These are phyloP conservation scores for Dothiorella sarmentorum DNA, from an alignment of 2,329 filamentous ascomycete species.

Conservation along the genomic window DNA sequence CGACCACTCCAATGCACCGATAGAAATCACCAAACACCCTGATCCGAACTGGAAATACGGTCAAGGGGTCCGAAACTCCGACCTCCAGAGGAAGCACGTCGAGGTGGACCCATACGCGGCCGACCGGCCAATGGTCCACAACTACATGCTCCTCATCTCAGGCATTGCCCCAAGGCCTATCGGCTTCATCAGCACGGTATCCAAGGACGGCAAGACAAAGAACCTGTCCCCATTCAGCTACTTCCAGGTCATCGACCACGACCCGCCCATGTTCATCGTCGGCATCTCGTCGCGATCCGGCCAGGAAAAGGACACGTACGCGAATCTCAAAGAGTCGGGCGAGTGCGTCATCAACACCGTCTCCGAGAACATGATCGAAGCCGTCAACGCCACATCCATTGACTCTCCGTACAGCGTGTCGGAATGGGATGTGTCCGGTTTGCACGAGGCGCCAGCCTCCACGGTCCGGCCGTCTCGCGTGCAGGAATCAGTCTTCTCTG, in stretches of 20 bases:
- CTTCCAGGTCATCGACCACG: constrained; percentile 27
- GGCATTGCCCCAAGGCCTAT: constrained; percentile 22
- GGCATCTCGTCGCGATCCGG: constrained; percentile 21
- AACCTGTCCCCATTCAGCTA: constrained; percentile 30
- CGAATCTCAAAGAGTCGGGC: constrained; percentile 25
- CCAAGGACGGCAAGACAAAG: constrained; percentile 18
- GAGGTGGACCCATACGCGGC: constrained; percentile 23
- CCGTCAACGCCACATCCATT: constrained; percentile 70
- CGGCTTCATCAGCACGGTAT: constrained; percentile 22
- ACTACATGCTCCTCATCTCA: constrained; percentile 25
- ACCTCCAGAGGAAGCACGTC: constrained; percentile 12
- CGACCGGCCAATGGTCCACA: constrained; percentile 20
- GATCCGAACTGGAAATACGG: constrained; percentile 23
- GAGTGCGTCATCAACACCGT: constrained; percentile 68
- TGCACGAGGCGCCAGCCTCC: constrained; percentile 62
- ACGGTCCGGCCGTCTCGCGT: constrained; percentile 67
- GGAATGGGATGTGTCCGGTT: constrained; percentile 72
- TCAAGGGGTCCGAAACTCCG: constrained; percentile 3
- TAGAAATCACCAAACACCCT: constrained; percentile 20
- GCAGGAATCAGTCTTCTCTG: constrained; percentile 70
- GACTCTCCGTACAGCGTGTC: constrained; percentile 70
- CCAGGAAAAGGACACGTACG: constrained; percentile 23
- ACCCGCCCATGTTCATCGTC: constrained; percentile 26
- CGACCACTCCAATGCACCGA: constrained; percentile 12
- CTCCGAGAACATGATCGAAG: constrained; percentile 74